A percentile compares a stretch with the other conserved stretches of the same genome.
Evolutionary conservation across 2,329 filamentous ascomycete species (phyloP).

Genomic region (Pseudogymnoascus pannorum): DNA sequence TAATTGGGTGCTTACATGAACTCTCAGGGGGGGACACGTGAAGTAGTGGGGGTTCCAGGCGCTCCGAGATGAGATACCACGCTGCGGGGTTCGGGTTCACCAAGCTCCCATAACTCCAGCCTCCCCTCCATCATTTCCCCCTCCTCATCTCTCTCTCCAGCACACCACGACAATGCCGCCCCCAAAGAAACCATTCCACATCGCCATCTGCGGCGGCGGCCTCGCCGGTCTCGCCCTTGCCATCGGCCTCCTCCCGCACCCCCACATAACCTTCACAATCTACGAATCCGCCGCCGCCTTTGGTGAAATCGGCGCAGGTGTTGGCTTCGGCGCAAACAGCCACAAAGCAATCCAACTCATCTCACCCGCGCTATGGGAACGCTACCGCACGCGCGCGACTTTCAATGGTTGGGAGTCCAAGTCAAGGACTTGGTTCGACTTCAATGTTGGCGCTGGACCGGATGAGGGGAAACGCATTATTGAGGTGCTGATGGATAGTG

Average conservation of each 20-base stretch:
- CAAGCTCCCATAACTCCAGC: neutral
- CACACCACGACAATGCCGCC: neutral
- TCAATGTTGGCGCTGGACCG: constrained; percentile 28
- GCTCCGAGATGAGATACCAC: neutral
- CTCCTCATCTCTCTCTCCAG: neutral
- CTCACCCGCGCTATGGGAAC: constrained; percentile 36
- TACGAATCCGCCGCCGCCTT: constrained; percentile 50
- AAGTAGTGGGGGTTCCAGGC: neutral
- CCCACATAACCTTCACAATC: constrained; percentile 37
- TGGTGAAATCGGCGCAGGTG: constrained; percentile 50
- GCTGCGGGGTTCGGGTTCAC: neutral
- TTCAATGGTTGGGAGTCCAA: constrained; percentile 26
- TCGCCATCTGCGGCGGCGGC: constrained; percentile 53
- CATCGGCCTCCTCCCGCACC: constrained; percentile 40
- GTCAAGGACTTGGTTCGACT: constrained; percentile 34
- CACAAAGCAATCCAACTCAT: constrained; percentile 47
- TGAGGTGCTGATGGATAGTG: constrained; percentile 23
- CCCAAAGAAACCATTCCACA: constrained; percentile 13
- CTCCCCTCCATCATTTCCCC: neutral
- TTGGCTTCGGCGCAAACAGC: constrained; percentile 49
- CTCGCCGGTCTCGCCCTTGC: constrained; percentile 50
- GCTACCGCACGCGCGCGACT: constrained; percentile 33
- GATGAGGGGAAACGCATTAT: constrained; percentile 22
- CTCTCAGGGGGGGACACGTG: neutral
- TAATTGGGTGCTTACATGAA: neutral